Base-by-base conservation (phyloP, 306 rosid species). In the Dryas drummondii region DNA sequence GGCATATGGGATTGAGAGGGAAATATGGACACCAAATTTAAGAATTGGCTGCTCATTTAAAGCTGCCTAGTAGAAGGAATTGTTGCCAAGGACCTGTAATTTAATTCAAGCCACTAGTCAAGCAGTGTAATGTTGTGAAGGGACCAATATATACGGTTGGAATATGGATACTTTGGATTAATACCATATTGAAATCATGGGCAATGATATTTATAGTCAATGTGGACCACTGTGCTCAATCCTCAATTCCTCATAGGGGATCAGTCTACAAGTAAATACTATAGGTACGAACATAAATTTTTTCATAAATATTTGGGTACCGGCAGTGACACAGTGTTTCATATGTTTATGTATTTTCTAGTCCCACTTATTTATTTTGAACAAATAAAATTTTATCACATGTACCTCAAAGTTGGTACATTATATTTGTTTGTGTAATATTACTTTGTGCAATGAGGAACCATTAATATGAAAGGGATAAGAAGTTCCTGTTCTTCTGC, bases 101-200 rank as follows among this genome's bases (percentile, higher is more conserved):
- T 41, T 63, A 45, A 5, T 41, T 42, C 48, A 41, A 63, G 50
- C 27, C 16, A 63, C 49, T 32, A 13, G 76, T 69, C 55, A 68
- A 61, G 15, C 4, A 66, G 66, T 57, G 77, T 76, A 66, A 63
- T 70, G 73, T 71, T 64, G 70, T 56, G 45, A 56, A 76, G 50
- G 77, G 70, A 55, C 61, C 74, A 9, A 64, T 68, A 37, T 71
- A 47, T 70, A 5, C 52, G 68, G 70, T 4, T 62, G 6, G 48
- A 50, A 7, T 7, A 16, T 41, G n/a, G 51, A 51, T 64, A 64
- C 52, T 64, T 60, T 79, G 44, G 79, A 42, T 73, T 68, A 17
- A 68, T 66, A 56, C 41, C 51, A 66, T 60, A 78, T 63, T 15
- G 22, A 1, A 64, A 64, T 64, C 27, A 41, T 64, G 51, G 7